A percentile compares a stretch with the other conserved stretches of the same genome.
Evolutionary conservation across 176 grass and related monocot species (phyloP).

Genomic region (Saccharum spontaneum): DNA sequence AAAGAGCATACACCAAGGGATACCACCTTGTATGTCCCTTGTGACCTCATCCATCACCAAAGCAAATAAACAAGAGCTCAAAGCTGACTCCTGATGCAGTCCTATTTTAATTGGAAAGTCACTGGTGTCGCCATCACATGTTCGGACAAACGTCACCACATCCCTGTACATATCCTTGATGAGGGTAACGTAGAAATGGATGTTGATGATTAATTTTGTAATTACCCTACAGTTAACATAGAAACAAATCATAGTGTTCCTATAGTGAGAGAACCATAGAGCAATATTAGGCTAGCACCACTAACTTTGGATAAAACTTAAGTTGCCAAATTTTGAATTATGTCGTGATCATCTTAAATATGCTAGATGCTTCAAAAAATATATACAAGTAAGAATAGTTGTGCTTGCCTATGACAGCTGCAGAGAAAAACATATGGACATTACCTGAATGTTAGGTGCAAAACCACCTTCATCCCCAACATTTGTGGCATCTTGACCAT

Average conservation of each 20-base stretch:
- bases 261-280: background rate
- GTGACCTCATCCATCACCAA: too few relatives aligned
- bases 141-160: too few relatives aligned
- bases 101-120: too few relatives aligned
- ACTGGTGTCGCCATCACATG: too few relatives aligned
- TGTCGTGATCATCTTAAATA: background rate
- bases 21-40: too few relatives aligned
- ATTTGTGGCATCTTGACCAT: conserved; percentile 95
- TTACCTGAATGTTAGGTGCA: conserved; percentile 95
- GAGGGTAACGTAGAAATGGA: background rate
- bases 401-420: background rate
- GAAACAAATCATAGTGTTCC: background rate
- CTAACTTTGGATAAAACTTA: background rate
- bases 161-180: too few relatives aligned
- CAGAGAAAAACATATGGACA: background rate
- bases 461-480: conserved; percentile 99
- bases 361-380: background rate
- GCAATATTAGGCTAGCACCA: background rate
- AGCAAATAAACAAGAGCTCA: too few relatives aligned
- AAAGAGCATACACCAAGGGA: too few relatives aligned
- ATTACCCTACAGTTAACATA: background rate
- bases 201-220: background rate
- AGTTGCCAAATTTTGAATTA: background rate
- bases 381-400: background rate
- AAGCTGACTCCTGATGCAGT: too few relatives aligned